Percentiles rank a stretch among this genome's conserved stretches.
phyloP scores from a whole-genome alignment of 805 yeast genomes.

The Yamadazyma scolyti region DNA sequence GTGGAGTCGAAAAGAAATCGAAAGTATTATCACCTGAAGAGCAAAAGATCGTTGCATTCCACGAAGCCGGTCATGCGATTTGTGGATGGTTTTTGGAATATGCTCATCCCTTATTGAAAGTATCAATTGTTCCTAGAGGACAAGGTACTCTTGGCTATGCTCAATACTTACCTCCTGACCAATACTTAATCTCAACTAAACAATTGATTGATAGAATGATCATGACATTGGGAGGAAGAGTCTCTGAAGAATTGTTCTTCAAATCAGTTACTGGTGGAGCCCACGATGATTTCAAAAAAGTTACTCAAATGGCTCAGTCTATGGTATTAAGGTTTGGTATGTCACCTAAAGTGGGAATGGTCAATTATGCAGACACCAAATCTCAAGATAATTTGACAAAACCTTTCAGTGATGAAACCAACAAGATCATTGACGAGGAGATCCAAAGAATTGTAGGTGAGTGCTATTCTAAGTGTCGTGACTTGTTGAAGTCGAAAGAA shows the following conservation, averaged over 20 bases:
- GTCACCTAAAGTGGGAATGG: slow-evolving; percentile 76
- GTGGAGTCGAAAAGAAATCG: slow-evolving; percentile 87
- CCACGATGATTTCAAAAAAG: slow-evolving; percentile 87
- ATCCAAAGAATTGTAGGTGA: slow-evolving; percentile 64
- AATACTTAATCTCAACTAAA: slow-evolving; percentile 69
- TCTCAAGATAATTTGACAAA: slow-evolving; percentile 57
- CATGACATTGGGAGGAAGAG: slow-evolving; percentile 94
- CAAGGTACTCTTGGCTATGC: slow-evolving; percentile 96
- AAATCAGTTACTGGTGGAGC: slow-evolving; percentile 89
- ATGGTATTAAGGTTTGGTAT: slow-evolving; percentile 89
- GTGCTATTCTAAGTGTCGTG: slow-evolving; percentile 58
- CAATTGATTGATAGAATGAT: slow-evolving; percentile 82
- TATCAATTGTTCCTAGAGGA: slow-evolving; percentile 92
- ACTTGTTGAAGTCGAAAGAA: slow-evolving; percentile 54
- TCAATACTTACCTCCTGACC: slow-evolving; percentile 88
- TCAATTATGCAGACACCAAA: slow-evolving; percentile 48
- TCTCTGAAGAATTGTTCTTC: slow-evolving; percentile 86
- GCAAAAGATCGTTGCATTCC: slow-evolving; percentile 84
- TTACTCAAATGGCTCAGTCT: slow-evolving; percentile 81
- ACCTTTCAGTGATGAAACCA: slow-evolving; percentile 80
- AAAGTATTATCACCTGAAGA: slow-evolving; percentile 76
- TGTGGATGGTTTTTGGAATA: slow-evolving; percentile 88
- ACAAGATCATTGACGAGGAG: slow-evolving; percentile 64
- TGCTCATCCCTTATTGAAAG: slow-evolving; percentile 90
- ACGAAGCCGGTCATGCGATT: slow-evolving; percentile 96